Conservation (phyloP, 495 filamentous ascomycete species). For the Platismatia glauca region DNA sequence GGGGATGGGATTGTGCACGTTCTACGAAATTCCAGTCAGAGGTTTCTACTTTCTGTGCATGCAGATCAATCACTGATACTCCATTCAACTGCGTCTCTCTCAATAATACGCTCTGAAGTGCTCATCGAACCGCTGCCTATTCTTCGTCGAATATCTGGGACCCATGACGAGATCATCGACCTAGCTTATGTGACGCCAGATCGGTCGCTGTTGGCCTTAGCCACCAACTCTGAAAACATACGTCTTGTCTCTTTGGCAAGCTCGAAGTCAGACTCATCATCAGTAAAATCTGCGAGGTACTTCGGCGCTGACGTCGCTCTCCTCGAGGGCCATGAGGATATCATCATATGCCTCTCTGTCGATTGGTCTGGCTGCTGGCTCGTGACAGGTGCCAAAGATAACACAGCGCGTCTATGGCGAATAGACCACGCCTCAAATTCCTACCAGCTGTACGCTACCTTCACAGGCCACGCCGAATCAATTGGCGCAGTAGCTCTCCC, state of each 20-base stretch:
- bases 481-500: constrained; percentile 87
- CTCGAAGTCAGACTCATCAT: constrained; percentile 26
- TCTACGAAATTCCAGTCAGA: constrained; percentile 50
- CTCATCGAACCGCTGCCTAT: constrained; percentile 43
- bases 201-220: constrained; percentile 73
- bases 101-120: constrained; percentile 25
- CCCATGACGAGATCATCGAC: constrained; percentile 95
- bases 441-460: constrained; percentile 68
- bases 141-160: constrained; percentile 75
- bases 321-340: constrained; percentile 84
- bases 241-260: constrained; percentile 63
- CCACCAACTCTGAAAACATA: constrained; percentile 91
- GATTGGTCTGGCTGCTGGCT: constrained; percentile 98
- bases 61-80: constrained; percentile 77
- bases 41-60: constrained; percentile 73
- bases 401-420: constrained; percentile 83
- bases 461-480: constrained; percentile 89
- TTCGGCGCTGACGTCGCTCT: constrained; percentile 82
- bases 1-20: constrained; percentile 68
- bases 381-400: constrained; percentile 92
- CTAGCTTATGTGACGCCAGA: constrained; percentile 73
- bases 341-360: constrained; percentile 86
- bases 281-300: constrained; percentile 42
- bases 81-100: constrained; percentile 48
- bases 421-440: constrained; percentile 67